A percentile compares a stretch with the other conserved stretches of the same genome.
These are phyloP conservation scores for Diaporthe destruens DNA, from an alignment of 2,329 filamentous ascomycete species.

Conservation along the genomic window DNA sequence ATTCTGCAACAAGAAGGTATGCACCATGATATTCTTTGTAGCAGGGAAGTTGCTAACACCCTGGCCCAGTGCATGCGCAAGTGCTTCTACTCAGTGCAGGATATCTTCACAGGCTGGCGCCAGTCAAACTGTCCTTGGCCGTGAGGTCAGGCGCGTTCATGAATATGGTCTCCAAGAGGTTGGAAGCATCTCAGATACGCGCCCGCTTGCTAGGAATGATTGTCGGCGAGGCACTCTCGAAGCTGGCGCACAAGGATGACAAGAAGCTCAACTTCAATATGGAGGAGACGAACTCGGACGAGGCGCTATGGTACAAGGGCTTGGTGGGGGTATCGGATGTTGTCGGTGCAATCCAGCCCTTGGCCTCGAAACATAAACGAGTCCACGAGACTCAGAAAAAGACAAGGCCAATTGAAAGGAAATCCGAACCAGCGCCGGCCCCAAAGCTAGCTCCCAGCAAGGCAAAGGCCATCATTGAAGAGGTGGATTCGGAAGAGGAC, in stretches of 20 bases:
- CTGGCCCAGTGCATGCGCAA: conserved; percentile 77
- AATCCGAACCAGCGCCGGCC: conserved; percentile 47
- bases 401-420: conserved; percentile 47
- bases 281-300: conserved; percentile 79
- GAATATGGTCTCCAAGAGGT: conserved; percentile 84
- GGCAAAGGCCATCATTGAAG: conserved; percentile 68
- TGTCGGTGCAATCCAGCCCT: conserved; percentile 67
- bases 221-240: conserved; percentile 79
- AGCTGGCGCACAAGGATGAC: conserved; percentile 74
- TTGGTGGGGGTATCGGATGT: conserved; percentile 74
- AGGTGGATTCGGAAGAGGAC: conserved; percentile 72
- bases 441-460: conserved; percentile 50
- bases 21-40: conserved; percentile 39
- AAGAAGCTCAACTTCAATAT: conserved; percentile 86
- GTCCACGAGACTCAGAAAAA: conserved; percentile 29
- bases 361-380: conserved; percentile 51
- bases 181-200: conserved; percentile 80
- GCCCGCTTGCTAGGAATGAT: conserved; percentile 90
- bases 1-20: conserved; percentile 90
- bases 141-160: conserved; percentile 81
- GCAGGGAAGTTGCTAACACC: conserved; percentile 9
- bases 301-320: conserved; percentile 80
- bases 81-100: conserved; percentile 82
- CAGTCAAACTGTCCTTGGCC: conserved; percentile 75
- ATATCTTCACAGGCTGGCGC: conserved; percentile 76